A percentile compares a stretch with the other conserved stretches of the same genome.
phyloP scores from a whole-genome alignment of 345 rosid species.

The Eucalyptus albens region DNA sequence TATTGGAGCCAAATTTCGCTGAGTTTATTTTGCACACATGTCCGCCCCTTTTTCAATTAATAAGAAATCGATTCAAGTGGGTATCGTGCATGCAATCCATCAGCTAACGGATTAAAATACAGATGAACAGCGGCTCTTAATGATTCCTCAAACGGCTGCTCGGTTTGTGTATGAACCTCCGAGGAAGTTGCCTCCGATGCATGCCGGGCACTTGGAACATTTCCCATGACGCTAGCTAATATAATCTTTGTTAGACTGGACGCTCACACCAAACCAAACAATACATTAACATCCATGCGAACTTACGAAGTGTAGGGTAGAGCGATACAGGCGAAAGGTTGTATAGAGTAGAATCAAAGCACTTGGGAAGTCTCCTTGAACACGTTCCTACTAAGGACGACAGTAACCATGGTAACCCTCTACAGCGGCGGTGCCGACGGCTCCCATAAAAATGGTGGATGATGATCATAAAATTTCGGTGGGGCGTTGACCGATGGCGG shows the following conservation, averaged over 20 bases:
- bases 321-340: neutral
- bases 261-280: neutral
- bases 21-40: no score
- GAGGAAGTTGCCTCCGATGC: neutral
- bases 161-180: neutral
- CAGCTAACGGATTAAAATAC: neutral
- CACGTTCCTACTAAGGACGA: neutral
- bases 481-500: no score
- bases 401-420: neutral
- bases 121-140: neutral
- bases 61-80: neutral
- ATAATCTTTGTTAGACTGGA: neutral
- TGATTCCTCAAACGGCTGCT: neutral
- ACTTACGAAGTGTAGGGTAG: neutral
- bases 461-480: no score
- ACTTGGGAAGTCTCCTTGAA: neutral
- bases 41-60: neutral
- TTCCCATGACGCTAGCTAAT: neutral
- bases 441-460: no score
- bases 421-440: no score
- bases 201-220: neutral
- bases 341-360: neutral
- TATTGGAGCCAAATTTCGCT: fast-evolving
- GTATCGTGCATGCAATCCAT: neutral
- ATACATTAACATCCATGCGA: neutral